Percentiles rank a stretch among this genome's conserved stretches.
Evolutionary conservation across 2,329 filamentous ascomycete species (phyloP).

Genomic region (Pyrenophora graminea): DNA sequence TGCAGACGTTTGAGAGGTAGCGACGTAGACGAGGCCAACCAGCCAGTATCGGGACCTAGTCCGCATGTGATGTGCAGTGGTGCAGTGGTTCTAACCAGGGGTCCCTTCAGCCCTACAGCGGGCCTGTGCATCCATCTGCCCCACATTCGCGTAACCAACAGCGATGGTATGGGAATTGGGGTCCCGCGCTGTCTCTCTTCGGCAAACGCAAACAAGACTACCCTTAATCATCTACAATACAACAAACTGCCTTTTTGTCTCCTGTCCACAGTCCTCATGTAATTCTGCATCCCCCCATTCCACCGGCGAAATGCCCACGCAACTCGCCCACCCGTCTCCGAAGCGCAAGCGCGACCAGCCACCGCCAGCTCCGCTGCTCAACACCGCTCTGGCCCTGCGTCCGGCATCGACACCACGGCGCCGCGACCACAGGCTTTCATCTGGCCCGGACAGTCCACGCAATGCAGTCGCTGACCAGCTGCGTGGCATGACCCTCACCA

Average conservation of each 20-base stretch:
- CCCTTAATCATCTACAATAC: not conserved
- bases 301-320: conserved; percentile 40
- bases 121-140: conserved; percentile 21
- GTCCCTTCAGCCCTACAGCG: conserved; percentile 26
- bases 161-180: conserved; percentile 19
- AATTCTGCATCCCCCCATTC: conserved; percentile 17
- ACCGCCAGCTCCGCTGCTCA: conserved; percentile 36
- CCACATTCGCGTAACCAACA: conserved; percentile 26
- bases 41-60: not conserved
- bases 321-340: conserved; percentile 42
- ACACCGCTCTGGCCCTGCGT: conserved; percentile 40
- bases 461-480: conserved; percentile 46
- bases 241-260: conserved; percentile 1
- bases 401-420: conserved; percentile 31
- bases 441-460: conserved; percentile 38
- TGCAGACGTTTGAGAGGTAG: too few species aligned
- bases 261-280: conserved; percentile 32
- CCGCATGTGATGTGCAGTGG: conserved; percentile 11
- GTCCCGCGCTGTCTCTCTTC: conserved; percentile 4
- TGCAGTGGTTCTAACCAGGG: conserved; percentile 7
- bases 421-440: conserved; percentile 28
- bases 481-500: conserved; percentile 36
- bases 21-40: not conserved
- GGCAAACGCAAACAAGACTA: conserved; percentile 6
- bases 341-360: conserved; percentile 46